phyloP scores from a whole-genome alignment of 441 rosid species.

The Populus hybrid region DNA sequence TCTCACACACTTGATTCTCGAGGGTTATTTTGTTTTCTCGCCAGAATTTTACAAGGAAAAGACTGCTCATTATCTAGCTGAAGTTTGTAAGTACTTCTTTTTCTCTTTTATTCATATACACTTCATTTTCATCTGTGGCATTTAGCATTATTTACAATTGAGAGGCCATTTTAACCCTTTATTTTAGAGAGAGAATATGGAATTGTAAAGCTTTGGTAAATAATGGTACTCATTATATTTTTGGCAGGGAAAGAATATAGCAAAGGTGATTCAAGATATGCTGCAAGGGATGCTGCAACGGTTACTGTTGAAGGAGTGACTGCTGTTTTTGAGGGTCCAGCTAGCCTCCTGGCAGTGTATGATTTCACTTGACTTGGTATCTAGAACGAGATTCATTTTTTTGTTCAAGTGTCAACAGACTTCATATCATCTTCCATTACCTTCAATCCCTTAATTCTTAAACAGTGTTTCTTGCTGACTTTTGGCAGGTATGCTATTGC shows the following conservation, averaged over 20 bases:
- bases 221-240: constrained; percentile 3
- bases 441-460: not conserved
- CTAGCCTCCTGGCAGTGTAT: constrained; percentile 72
- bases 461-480: not conserved
- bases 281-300: constrained; percentile 62
- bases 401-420: not conserved
- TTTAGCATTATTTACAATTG: not conserved
- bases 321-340: constrained; percentile 82
- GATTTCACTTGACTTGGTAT: constrained; percentile 12
- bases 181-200: not conserved
- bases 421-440: not conserved
- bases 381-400: not conserved
- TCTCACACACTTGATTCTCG: constrained; percentile 73
- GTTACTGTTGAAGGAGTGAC: constrained; percentile 82
- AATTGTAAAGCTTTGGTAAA: not conserved
- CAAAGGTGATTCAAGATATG: constrained; percentile 97
- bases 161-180: not conserved
- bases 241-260: constrained; percentile 89
- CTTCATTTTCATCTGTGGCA: not conserved
- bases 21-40: constrained; percentile 85
- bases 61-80: constrained; percentile 68
- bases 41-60: constrained; percentile 82
- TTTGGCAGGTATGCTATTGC: constrained; percentile 73
- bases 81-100: constrained; percentile 67
- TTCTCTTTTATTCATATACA: not conserved